Conservation (phyloP, 2,329 filamentous ascomycete genomes). For the Microascus cirrosus region DNA sequence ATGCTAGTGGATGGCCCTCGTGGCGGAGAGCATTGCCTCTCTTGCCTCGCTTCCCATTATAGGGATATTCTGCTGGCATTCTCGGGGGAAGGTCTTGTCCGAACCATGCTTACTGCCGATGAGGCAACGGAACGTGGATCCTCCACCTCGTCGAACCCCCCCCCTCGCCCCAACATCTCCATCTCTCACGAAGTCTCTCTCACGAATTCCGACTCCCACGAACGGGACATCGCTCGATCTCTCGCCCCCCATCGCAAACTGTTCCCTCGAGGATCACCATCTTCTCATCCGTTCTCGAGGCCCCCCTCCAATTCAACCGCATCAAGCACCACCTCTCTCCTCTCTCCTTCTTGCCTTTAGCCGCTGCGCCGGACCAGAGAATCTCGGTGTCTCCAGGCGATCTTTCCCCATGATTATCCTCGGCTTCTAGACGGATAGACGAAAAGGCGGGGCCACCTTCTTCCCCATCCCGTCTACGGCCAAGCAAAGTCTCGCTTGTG, state of each 20-base stretch:
- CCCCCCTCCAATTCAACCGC: constrained; percentile 4
- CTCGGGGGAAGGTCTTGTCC: neutral
- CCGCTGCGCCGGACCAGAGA: neutral
- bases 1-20: neutral
- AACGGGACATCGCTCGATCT: neutral
- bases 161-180: neutral
- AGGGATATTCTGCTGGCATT: neutral
- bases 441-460: neutral
- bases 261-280: neutral
- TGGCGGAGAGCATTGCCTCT: too few species aligned
- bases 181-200: too few species aligned
- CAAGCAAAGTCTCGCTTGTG: neutral
- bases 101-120: constrained; percentile 5
- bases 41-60: too few species aligned
- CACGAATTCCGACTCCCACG: neutral
- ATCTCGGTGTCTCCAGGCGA: neutral
- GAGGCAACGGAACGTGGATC: constrained; percentile 5
- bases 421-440: constrained; percentile 4
- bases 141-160: neutral
- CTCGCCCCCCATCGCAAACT: neutral
- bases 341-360: constrained; percentile 1
- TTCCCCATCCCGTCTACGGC: neutral
- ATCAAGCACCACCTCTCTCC: constrained; percentile 1
- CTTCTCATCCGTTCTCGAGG: neutral
- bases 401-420: constrained; percentile 1